Percentiles rank a stretch among this genome's conserved stretches.
phyloP scores from a whole-genome alignment of 352 stramenopile genomes.

The Globisporangium yorkense region DNA sequence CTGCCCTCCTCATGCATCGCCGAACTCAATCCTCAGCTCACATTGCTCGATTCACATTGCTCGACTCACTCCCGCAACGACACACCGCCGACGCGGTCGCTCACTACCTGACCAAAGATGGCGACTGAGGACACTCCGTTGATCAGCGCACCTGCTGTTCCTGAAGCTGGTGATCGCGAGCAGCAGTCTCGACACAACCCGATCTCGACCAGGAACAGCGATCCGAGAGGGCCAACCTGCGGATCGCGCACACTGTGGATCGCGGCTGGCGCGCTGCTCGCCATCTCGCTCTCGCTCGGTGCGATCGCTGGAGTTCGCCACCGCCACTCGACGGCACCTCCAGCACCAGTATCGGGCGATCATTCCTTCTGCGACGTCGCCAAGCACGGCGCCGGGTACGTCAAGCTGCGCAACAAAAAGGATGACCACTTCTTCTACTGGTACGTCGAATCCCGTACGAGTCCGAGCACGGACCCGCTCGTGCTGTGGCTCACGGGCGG shows the following conservation, averaged over 20 bases:
- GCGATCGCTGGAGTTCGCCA: background rate
- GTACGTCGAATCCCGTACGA: conserved; percentile 27
- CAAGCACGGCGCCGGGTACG: conserved; percentile 23
- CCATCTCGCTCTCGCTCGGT: too few species aligned
- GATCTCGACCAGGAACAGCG: background rate
- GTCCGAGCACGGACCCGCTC: conserved; percentile 19
- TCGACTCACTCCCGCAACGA: too few species aligned
- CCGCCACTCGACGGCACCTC: background rate
- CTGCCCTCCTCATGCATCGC: background rate
- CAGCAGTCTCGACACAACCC: background rate
- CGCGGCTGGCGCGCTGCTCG: too few species aligned
- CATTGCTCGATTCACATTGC: background rate
- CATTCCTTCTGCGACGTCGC: conserved; percentile 12
- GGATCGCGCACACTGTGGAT: too few species aligned
- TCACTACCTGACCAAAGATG: background rate
- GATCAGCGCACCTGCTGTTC: background rate
- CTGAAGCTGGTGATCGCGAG: background rate
- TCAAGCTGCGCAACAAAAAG: conserved; percentile 29
- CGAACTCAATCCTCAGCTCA: too few species aligned
- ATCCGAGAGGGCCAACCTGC: too few species aligned
- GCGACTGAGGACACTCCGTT: background rate
- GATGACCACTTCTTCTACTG: conserved; percentile 44
- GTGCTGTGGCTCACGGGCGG: conserved; percentile 33
- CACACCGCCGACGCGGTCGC: too few species aligned
- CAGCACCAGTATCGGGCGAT: background rate